Evolutionary conservation across 2,329 filamentous ascomycete genomes (phyloP), one percentile per base, ranked within the genome.

Genomic region (Pezicula radicicola): DNA sequence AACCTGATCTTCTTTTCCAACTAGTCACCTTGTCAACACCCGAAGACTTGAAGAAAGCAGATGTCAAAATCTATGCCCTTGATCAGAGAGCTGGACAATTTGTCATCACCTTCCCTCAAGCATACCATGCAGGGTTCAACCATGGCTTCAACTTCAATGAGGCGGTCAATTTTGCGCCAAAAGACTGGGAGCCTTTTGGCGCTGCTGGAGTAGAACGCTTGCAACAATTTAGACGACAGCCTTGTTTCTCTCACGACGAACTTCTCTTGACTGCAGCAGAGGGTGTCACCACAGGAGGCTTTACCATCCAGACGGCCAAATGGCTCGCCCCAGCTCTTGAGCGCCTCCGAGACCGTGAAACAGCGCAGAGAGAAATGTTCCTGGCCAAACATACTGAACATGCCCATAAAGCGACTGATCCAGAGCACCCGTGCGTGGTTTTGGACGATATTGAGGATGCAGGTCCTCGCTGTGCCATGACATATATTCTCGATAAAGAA

Each of bases 81-180:
- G 94, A 99, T 66, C 94, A 99, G 68, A 83, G 93, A 60, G 94
- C 94, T 27, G 94, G 94, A 5, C 91, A 99, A 66, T 90, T 99
- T 58, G 92, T 99, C 57, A 86, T 99, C 57, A 99, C 94, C 0
- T 99, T 97, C 63, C 94, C 94, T 0, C 89, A 96, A 67, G 94
- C 94, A 0, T 99, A 97, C 63, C 94, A 99, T 67, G 93, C 94
- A 6, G 94, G 94, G 0, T 99, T 99, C 73, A 99, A 99, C 63
- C 94, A 99, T 63, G 94, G 89, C 0, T 99, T 99, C 75, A 99
- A 99, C 67, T 96, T 97, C 71, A 99, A 99, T 62, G 94, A 99
- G 69, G 94, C 94, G 5, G 94, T 99, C 61, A 99, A 99, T 67
- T 99, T 99, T 71, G 94, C 94, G 0, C 94, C 94, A 0, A 79